These are phyloP conservation scores for Trichoderma virens DNA, from an alignment of 495 filamentous ascomycete species.

Conservation along the genomic window DNA sequence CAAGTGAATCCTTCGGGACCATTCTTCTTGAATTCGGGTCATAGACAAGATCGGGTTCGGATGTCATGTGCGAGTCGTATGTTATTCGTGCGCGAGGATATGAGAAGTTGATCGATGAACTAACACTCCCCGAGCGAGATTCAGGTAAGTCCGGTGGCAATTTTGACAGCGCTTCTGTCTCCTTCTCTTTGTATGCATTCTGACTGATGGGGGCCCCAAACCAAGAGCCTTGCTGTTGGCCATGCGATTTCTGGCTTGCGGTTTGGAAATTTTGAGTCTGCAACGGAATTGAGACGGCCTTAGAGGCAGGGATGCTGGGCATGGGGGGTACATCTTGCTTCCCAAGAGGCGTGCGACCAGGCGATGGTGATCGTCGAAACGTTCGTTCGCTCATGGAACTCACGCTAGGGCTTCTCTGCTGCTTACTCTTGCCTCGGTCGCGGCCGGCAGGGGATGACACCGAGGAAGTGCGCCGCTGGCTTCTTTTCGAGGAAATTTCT, in stretches of 20 bases:
- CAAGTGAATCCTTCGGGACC: conserved; percentile 31
- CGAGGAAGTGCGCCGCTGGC: conserved; percentile 61
- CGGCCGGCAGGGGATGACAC: conserved; percentile 54
- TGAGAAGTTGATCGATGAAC: conserved; percentile 75
- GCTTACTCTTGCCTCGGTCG: conserved; percentile 26
- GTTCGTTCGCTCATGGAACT: conserved; percentile 81
- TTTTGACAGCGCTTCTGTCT: background rate
- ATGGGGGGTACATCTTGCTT: conserved; percentile 59
- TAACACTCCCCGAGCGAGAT: conserved; percentile 49
- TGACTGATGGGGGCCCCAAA: conserved; percentile 27
- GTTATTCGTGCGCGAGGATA: conserved; percentile 47
- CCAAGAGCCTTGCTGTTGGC: conserved; percentile 30
- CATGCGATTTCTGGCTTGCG: conserved; percentile 36
- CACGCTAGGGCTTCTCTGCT: conserved; percentile 60
- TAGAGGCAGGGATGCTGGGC: conserved; percentile 52
- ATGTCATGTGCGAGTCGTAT: conserved; percentile 18
- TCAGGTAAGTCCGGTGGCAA: background rate
- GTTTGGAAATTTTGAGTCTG: conserved; percentile 30
- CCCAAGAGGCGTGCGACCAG: conserved; percentile 35
- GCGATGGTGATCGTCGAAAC: conserved; percentile 61
- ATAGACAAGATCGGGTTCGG: conserved; percentile 39
- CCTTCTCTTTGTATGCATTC: background rate
- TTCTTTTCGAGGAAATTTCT: conserved; percentile 81
- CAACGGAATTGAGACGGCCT: background rate
- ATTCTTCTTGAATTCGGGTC: conserved; percentile 52